Conservation (phyloP, 345 rosid species). For the Theobroma cacao region DNA sequence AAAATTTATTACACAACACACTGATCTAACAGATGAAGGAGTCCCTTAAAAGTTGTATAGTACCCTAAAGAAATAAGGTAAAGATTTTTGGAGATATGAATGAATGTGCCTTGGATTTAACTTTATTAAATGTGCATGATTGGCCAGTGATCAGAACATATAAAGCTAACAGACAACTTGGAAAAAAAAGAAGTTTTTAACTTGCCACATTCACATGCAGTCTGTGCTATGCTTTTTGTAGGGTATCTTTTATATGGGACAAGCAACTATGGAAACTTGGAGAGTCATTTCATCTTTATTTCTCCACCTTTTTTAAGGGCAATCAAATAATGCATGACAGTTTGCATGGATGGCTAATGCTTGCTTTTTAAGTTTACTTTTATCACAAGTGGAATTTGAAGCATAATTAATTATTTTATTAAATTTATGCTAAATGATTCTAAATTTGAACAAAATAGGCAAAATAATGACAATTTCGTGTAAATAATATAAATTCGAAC, state of each 20-base stretch:
- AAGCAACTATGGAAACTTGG: not conserved
- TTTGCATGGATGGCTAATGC: not conserved
- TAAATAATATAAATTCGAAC: no score
- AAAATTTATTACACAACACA: no score
- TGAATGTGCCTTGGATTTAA: not conserved
- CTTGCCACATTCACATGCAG: not conserved
- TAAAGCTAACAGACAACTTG: not conserved
- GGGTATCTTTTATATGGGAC: not conserved
- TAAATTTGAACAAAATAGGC: not conserved
- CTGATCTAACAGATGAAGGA: not conserved
- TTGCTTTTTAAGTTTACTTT: not conserved
- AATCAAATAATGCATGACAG: not conserved
- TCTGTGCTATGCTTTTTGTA: not conserved
- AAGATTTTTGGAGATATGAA: not conserved
- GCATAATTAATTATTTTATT: no score
- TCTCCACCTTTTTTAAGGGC: not conserved
- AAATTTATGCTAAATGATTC: no score
- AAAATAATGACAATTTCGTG: no score
- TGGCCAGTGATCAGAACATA: not conserved
- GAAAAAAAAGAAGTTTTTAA: not conserved
- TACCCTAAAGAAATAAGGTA: not conserved
- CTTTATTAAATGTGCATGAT: not conserved
- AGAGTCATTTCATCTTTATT: not conserved
- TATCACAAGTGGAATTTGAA: not conserved
- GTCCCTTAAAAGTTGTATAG: not conserved